A percentile compares a stretch with the other conserved stretches of the same genome.
phyloP scores from a whole-genome alignment of 768 basidiomycete genomes.

The Panaeolus papilionaceus region DNA sequence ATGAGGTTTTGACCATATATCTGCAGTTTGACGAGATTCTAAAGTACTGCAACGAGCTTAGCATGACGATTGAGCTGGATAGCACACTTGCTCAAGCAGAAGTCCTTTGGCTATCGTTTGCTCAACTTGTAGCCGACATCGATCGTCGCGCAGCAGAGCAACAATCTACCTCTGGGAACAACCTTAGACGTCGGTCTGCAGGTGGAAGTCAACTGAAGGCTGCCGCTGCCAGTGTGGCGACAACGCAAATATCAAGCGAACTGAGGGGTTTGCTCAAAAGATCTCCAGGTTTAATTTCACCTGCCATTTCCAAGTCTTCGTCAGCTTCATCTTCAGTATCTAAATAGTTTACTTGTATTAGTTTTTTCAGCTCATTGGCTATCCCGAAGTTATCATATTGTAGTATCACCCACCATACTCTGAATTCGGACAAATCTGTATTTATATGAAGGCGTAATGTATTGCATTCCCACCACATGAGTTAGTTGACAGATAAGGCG shows the following conservation, averaged over 20 bases:
- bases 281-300: conserved; percentile 34
- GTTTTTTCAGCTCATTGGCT: background rate
- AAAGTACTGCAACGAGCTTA: conserved; percentile 92
- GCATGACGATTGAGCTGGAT: conserved; percentile 97
- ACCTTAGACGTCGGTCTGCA: conserved; percentile 23
- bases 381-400: background rate
- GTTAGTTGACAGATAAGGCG: background rate
- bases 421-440: background rate
- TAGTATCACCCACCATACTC: background rate
- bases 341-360: background rate
- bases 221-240: conserved; percentile 38
- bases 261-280: conserved; percentile 64
- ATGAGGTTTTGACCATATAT: conserved; percentile 14
- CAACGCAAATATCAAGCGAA: conserved; percentile 64
- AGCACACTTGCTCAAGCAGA: conserved; percentile 96
- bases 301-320: background rate
- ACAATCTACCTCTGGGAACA: conserved; percentile 28
- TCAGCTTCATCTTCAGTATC: background rate
- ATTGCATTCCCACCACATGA: background rate
- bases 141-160: conserved; percentile 80
- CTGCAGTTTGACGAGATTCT: conserved; percentile 39
- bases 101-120: conserved; percentile 93
- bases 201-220: conserved; percentile 27
- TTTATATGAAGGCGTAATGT: background rate
- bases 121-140: conserved; percentile 86